A percentile compares a stretch with the other conserved stretches of the same genome.
Evolutionary conservation across 495 filamentous ascomycete genomes (phyloP).

Genomic region (Hypoxylon rickii): DNA sequence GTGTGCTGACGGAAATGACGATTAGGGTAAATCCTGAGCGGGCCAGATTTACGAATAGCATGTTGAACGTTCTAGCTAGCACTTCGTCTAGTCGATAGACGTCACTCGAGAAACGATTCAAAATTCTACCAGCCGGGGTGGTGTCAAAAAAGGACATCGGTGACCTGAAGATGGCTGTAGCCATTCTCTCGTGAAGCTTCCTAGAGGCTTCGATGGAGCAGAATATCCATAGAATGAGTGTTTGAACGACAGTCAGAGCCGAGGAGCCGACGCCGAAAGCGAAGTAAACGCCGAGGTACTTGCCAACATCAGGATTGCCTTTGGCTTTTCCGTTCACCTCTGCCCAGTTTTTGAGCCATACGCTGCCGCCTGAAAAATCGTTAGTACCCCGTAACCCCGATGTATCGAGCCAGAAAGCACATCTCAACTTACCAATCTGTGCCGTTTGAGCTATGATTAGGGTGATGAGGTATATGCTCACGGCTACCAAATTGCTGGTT

Average conservation of each 20-base stretch:
- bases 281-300: constrained; percentile 93
- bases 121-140: constrained; percentile 93
- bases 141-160: constrained; percentile 99
- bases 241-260: constrained; percentile 84
- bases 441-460: constrained; percentile 80
- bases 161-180: constrained; percentile 94
- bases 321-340: constrained; percentile 71
- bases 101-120: constrained; percentile 97
- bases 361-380: constrained; percentile 60
- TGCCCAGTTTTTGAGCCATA: constrained; percentile 95
- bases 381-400: too few relatives aligned
- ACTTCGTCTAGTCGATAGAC: constrained; percentile 97
- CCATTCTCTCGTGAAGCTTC: constrained; percentile 98
- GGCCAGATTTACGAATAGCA: constrained; percentile 89
- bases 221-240: constrained; percentile 97
- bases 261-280: constrained; percentile 91
- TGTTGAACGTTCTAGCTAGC: constrained; percentile 87
- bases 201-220: constrained; percentile 98
- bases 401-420: neutral
- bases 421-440: constrained; percentile 61
- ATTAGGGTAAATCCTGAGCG: constrained; percentile 83
- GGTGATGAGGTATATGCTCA: constrained; percentile 76
- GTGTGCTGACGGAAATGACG: constrained; percentile 81
- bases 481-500: constrained; percentile 85
- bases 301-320: constrained; percentile 74